These are phyloP conservation scores for Scenedesmus sp. DNA, from an alignment of 163 green algal genomes.

Conservation along the genomic window DNA sequence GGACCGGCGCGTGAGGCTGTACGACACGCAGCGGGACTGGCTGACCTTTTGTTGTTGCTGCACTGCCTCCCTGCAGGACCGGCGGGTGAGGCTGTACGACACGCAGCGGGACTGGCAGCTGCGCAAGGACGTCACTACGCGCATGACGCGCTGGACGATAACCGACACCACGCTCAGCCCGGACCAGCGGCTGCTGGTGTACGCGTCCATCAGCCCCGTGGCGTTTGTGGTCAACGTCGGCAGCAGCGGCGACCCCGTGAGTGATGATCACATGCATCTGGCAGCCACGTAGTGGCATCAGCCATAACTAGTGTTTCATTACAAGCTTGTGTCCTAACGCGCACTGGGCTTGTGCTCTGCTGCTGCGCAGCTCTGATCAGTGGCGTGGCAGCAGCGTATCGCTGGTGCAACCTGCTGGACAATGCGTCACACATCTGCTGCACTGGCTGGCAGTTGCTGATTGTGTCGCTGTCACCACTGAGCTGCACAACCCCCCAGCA, in stretches of 20 bases:
- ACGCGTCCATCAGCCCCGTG: slow-evolving; percentile 84
- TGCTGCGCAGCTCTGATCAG: too few relatives aligned
- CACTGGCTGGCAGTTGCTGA: not conserved
- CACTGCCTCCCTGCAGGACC: slow-evolving; percentile 63
- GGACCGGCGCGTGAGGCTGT: not conserved
- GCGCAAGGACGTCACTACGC: slow-evolving; percentile 83
- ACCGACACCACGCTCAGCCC: slow-evolving; percentile 82
- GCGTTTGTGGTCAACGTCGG: slow-evolving; percentile 86
- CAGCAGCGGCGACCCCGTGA: slow-evolving; percentile 12
- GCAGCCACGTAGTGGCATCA: too few relatives aligned
- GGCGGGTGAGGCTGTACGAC: slow-evolving; percentile 84
- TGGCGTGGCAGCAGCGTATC: too few relatives aligned
- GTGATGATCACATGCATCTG: too few relatives aligned
- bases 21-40: not conserved
- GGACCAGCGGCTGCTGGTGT: slow-evolving; percentile 86
- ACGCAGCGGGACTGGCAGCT: slow-evolving; percentile 72
- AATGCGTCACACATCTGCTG: not conserved
- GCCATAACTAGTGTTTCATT: too few relatives aligned
- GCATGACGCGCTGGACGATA: slow-evolving; percentile 79
- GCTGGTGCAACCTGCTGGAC: too few relatives aligned
- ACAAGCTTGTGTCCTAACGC: too few relatives aligned
- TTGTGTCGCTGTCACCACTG: slow-evolving; percentile 85
- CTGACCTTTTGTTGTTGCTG: not conserved
- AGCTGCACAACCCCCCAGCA: slow-evolving; percentile 71
- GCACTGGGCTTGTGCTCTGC: too few relatives aligned